Conservation (phyloP, 169 alveolate species). For the Babesia ovata region DNA sequence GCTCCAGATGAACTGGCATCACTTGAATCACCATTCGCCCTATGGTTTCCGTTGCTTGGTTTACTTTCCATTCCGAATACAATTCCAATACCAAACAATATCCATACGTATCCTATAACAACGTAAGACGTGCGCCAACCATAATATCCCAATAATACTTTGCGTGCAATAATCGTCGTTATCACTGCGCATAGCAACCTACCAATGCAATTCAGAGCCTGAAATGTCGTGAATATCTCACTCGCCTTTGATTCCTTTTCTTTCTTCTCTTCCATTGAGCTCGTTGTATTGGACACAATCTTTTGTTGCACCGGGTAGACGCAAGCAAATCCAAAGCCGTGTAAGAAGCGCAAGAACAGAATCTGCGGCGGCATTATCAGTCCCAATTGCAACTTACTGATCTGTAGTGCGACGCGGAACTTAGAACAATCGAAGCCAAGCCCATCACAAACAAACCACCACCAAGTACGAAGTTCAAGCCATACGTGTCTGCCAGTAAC, state of each 20-base stretch:
- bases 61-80: neutral
- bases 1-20: no score
- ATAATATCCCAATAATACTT: neutral
- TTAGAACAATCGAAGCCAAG: conserved; percentile 81
- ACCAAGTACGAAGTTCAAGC: conserved; percentile 81
- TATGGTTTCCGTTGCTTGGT: neutral
- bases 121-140: conserved; percentile 54
- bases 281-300: conserved; percentile 1
- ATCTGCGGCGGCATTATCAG: conserved; percentile 7
- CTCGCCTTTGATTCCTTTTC: no score
- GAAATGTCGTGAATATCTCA: conserved; percentile 12
- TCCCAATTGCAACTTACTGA: conserved; percentile 11
- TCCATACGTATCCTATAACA: conserved; percentile 34
- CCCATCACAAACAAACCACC: conserved; percentile 87
- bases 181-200: conserved; percentile 31
- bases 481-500: conserved; percentile 82
- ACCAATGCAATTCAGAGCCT: conserved; percentile 33
- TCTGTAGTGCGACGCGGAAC: conserved; percentile 21
- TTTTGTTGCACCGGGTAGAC: conserved; percentile 36
- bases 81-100: neutral
- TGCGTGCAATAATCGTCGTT: conserved; percentile 15
- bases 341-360: conserved; percentile 25
- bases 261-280: no score
- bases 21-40: no score
- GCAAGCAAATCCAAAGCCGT: conserved; percentile 53